phyloP scores from a whole-genome alignment of 495 filamentous ascomycete species.

The Pyronema omphalodes region DNA sequence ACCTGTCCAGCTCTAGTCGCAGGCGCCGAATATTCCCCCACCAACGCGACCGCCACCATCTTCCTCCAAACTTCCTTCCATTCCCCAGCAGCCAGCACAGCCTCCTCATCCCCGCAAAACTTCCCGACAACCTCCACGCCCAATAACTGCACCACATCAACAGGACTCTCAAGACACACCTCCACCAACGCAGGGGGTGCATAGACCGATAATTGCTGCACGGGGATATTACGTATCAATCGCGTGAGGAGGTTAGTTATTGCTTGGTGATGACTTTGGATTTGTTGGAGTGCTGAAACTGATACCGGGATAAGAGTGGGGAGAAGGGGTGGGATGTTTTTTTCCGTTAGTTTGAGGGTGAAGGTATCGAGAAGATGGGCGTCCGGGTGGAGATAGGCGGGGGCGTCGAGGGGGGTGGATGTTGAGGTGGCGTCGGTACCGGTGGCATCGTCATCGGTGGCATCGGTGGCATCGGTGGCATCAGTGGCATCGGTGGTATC shows the following conservation, averaged over 20 bases:
- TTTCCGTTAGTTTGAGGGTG: constrained; percentile 10
- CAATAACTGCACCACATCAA: not conserved
- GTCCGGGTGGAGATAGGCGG: not conserved
- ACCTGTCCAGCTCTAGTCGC: constrained; percentile 11
- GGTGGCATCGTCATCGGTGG: no score
- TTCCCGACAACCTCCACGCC: not conserved
- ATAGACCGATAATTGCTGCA: not conserved
- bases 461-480: not conserved
- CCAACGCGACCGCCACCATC: constrained; percentile 9
- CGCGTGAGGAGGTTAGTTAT: constrained; percentile 16
- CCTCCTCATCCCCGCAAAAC: not conserved
- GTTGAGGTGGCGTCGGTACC: not conserved
- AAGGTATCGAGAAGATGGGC: constrained; percentile 15
- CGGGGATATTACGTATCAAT: constrained; percentile 7
- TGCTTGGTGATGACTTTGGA: constrained; percentile 9
- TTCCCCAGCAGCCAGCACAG: not conserved
- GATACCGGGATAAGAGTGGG: constrained; percentile 10
- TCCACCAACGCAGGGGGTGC: not conserved
- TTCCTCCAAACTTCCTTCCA: constrained; percentile 16
- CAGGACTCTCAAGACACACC: not conserved
- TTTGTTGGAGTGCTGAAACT: constrained; percentile 2
- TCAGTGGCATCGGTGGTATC: not conserved
- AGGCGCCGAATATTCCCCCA: constrained; percentile 6
- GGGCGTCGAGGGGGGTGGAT: not conserved
- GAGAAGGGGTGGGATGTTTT: constrained; percentile 3